phyloP scores from a whole-genome alignment of 2,329 filamentous ascomycete genomes.

The Ophioceras dolichostomum region DNA sequence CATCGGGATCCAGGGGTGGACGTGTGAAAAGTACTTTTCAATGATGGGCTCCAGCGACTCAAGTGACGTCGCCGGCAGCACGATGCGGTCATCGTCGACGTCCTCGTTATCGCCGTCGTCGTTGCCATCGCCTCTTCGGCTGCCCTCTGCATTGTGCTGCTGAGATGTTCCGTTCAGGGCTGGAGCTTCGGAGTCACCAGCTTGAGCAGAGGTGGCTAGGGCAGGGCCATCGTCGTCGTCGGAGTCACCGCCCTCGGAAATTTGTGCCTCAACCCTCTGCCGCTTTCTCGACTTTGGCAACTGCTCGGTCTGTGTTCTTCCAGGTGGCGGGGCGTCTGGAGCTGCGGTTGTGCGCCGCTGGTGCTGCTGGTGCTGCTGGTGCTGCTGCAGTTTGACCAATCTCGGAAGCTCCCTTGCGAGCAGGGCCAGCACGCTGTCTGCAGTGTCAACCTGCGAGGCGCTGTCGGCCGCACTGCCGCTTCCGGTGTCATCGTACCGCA shows the following conservation, averaged over 20 bases:
- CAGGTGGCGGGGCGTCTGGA: neutral
- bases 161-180: too few species aligned
- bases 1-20: conserved; percentile 27
- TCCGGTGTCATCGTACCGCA: neutral
- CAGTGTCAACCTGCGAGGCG: neutral
- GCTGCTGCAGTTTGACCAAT: neutral
- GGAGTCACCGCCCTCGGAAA: too few species aligned
- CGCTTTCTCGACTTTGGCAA: too few species aligned
- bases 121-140: neutral
- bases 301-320: too few species aligned
- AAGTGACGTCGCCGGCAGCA: conserved; percentile 9
- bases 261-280: too few species aligned
- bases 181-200: too few species aligned
- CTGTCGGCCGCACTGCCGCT: neutral
- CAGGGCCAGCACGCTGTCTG: neutral
- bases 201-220: too few species aligned
- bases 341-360: too few species aligned
- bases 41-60: conserved; percentile 20
- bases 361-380: neutral
- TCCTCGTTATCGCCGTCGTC: neutral
- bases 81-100: conserved; percentile 2
- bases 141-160: neutral
- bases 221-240: too few species aligned
- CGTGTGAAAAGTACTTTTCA: conserved; percentile 20
- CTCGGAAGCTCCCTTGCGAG: neutral